Base-by-base conservation (phyloP, 768 basidiomycete species). In the Collybia sordida region DNA sequence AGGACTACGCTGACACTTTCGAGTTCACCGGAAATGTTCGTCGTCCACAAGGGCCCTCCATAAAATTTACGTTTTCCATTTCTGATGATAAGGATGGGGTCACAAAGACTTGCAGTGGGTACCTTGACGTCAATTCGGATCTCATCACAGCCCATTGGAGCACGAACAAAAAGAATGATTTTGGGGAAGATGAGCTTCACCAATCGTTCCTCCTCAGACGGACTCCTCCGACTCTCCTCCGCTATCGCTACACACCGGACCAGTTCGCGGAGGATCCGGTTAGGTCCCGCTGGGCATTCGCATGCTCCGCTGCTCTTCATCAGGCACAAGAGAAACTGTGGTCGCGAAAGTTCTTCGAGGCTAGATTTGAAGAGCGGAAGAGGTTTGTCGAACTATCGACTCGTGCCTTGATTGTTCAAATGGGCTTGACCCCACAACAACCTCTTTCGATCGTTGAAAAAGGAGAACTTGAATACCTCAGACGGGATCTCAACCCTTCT, bases 231-330 rank as follows among this genome's bases (percentile, higher is more conserved):
- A 57, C 58, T n/a, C 59, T 68, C n/a, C 49, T 64, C 23, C 55
- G 65, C 37, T 68, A 64, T 49, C 58, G 59, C n/a, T 69, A 68
- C 41, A 63, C 62, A 0, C 38, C 55, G 0, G 49, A 59, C 17
- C 59, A 64, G 45, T 66, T 66, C 42, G 28, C 43, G 5, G 62
- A 68, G 52, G 64, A 67, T 43, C 59, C 66, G 0, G 59, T 59
- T 1, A 56, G 66, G n/a, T 63, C 69, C 4, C 57, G 69, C 18
- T 70, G 70, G 70, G 47, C 63, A 3, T 72, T 70, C 48, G 68
- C 64, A 4, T 66, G 67, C 51, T 60, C 56, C 1, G 64, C 69
- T 0, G 59, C 61, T 6, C 58, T 60, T 6, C 65, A 69, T 55
- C 54, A 56, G 38, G 67, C 64, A 3, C 66, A 66, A 24, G 64